Evolutionary conservation across 2,329 filamentous ascomycete species (phyloP).

Genomic region (Epicoccum nigrum): DNA sequence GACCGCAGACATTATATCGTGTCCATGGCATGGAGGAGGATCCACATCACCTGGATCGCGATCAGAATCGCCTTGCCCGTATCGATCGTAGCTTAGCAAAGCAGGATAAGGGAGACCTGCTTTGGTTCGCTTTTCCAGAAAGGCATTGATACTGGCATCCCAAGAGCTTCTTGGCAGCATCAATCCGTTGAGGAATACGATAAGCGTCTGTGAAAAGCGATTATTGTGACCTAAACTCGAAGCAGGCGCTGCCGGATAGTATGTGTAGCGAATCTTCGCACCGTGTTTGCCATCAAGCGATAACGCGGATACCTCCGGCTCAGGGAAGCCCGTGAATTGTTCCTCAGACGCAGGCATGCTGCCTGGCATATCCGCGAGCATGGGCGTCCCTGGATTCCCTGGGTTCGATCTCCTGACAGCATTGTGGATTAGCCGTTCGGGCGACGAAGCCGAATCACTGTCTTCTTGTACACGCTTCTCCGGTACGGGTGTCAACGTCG

Average conservation of each 20-base stretch:
- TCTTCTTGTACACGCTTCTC: constrained; percentile 5
- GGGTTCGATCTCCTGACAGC: constrained; percentile 5
- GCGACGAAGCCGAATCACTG: constrained; percentile 1
- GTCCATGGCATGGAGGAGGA: constrained; percentile 50
- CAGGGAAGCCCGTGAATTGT: constrained; percentile 38
- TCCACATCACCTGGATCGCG: constrained; percentile 50
- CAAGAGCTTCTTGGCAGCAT: constrained; percentile 50
- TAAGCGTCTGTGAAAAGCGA: constrained; percentile 45
- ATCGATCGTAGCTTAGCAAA: constrained; percentile 64
- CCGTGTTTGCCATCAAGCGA: constrained; percentile 37
- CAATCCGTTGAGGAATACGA: constrained; percentile 55
- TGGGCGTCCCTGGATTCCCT: neutral
- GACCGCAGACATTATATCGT: constrained; percentile 55
- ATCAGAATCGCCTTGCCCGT: constrained; percentile 62
- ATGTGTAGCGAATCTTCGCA: constrained; percentile 43
- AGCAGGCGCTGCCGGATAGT: constrained; percentile 37
- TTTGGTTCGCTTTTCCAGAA: constrained; percentile 35
- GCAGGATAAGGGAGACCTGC: constrained; percentile 44
- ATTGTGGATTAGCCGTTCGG: constrained; percentile 11
- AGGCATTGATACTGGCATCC: constrained; percentile 42
- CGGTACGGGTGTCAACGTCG: constrained; percentile 5
- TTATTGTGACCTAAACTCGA: constrained; percentile 33
- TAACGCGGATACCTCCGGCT: constrained; percentile 37
- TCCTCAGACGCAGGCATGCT: constrained; percentile 34
- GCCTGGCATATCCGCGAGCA: constrained; percentile 19